A percentile compares a stretch with the other conserved stretches of the same genome.
phyloP scores from a whole-genome alignment of 2,329 filamentous ascomycete genomes.

The Cladosporium sp. region DNA sequence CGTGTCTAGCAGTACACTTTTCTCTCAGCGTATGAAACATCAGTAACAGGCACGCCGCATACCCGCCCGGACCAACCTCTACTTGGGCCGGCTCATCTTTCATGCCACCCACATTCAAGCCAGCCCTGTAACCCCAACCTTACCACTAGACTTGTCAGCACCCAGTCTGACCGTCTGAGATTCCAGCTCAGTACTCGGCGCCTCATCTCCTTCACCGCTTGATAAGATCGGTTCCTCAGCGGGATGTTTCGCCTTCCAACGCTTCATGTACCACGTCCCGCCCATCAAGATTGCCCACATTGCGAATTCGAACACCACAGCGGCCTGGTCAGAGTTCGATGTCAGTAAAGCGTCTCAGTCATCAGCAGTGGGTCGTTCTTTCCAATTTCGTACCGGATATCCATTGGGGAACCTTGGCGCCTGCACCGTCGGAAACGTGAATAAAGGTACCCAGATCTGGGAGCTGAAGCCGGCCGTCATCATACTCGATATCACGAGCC shows the following conservation, averaged over 20 bases:
- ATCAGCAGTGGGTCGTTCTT: no score
- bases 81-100: no score
- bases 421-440: not conserved
- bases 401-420: conserved; percentile 1
- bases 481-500: not conserved
- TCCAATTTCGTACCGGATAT: not conserved
- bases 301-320: not conserved
- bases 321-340: not conserved
- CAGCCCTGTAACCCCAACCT: not conserved
- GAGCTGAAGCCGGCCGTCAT: conserved; percentile 3
- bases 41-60: no score
- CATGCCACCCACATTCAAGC: not conserved
- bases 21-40: no score
- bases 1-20: no score
- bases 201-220: not conserved
- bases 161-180: not conserved
- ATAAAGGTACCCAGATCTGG: conserved; percentile 5
- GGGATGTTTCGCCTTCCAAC: not conserved
- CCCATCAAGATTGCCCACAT: conserved; percentile 6
- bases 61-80: no score
- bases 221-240: not conserved
- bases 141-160: not conserved
- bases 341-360: no score
- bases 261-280: not conserved
- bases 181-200: not conserved